phyloP scores from a whole-genome alignment of 441 rosid species.

The Theobroma grandiflorum region DNA sequence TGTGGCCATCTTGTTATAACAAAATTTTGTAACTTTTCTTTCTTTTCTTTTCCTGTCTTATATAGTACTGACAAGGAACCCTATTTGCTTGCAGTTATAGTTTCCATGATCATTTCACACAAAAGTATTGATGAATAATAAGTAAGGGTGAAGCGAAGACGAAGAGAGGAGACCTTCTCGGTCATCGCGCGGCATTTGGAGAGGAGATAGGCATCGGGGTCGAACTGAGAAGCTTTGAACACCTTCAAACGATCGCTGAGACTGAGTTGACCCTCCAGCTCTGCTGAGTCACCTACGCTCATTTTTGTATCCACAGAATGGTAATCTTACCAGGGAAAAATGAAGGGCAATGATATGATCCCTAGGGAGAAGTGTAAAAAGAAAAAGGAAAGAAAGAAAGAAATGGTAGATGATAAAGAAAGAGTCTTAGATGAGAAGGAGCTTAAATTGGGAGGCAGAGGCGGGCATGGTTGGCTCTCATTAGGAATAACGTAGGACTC shows the following conservation, averaged over 20 bases:
- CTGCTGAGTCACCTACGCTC: conserved; percentile 68
- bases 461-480: not conserved
- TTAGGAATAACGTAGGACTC: conserved; percentile 19
- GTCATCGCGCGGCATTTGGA: conserved; percentile 76
- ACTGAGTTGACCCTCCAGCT: conserved; percentile 61
- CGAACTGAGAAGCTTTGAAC: conserved; percentile 70
- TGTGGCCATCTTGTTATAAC: not conserved
- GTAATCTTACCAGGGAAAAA: not conserved
- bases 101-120: not conserved
- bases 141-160: not conserved
- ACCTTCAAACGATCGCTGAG: conserved; percentile 73
- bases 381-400: conserved; percentile 4
- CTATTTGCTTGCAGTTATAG: not conserved
- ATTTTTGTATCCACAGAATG: conserved; percentile 5
- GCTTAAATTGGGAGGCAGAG: not conserved
- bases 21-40: not conserved
- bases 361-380: not conserved
- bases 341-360: not conserved
- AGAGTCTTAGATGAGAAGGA: not conserved
- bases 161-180: conserved; percentile 63
- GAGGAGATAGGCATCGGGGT: conserved; percentile 62
- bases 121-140: not conserved
- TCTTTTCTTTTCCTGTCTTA: not conserved
- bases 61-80: too few species aligned
- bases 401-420: conserved; percentile 13